Percentiles rank a stretch among this genome's conserved stretches.
These are phyloP conservation scores for Mallotus nudiflorus DNA, from an alignment of 345 rosid species.

Conservation along the genomic window DNA sequence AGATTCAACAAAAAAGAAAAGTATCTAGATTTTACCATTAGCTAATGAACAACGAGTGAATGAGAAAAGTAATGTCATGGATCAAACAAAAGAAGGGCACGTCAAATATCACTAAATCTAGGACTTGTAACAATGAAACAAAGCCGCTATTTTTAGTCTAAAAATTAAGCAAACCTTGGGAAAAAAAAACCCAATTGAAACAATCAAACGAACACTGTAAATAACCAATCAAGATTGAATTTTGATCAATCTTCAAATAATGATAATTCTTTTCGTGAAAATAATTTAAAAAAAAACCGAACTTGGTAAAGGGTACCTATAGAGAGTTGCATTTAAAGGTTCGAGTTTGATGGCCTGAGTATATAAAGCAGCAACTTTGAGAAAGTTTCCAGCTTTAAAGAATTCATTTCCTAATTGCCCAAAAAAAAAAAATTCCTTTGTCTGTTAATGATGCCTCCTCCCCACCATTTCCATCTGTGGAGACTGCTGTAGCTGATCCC, in stretches of 20 bases:
- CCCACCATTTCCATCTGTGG: slow-evolving; percentile 31
- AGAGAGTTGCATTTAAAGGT: slow-evolving; percentile 85
- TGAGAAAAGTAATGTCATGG: not conserved
- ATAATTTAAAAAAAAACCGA: not conserved
- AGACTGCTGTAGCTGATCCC: slow-evolving; percentile 42
- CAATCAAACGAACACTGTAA: not conserved
- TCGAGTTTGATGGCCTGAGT: slow-evolving; percentile 97
- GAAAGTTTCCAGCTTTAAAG: slow-evolving; percentile 92
- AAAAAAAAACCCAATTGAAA: not conserved
- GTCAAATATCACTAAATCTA: not conserved
- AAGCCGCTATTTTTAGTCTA: not conserved
- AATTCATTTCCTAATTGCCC: too few species aligned
- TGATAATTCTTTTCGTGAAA: not conserved
- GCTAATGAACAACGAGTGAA: not conserved
- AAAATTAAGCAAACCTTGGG: too few species aligned
- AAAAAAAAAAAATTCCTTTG: too few species aligned
- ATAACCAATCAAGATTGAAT: slow-evolving; percentile 21
- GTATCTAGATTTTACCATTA: not conserved
- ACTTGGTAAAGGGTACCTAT: slow-evolving; percentile 47
- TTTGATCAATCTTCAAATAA: not conserved
- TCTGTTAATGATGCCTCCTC: slow-evolving; percentile 67
- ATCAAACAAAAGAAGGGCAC: not conserved
- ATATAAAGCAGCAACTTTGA: slow-evolving; percentile 97
- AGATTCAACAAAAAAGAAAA: not conserved
- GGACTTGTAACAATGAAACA: not conserved